These are phyloP conservation scores for Fraxinus ornus DNA, from an alignment of 305 asterid species.

Conservation along the genomic window DNA sequence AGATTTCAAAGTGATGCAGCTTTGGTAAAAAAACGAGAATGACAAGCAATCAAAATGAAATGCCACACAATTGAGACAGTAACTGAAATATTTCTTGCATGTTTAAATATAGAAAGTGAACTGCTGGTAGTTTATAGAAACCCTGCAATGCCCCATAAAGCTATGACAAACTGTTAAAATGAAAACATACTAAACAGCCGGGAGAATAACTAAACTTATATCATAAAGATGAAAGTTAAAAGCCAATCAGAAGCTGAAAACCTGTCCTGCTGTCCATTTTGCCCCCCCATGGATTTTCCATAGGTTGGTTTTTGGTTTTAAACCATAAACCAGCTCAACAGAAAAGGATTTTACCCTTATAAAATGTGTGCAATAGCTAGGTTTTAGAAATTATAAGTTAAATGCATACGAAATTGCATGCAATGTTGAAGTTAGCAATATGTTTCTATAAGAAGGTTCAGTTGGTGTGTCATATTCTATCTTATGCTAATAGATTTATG, in stretches of 20 bases:
- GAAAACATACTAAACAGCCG: neutral
- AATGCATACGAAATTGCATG: conserved; percentile 3
- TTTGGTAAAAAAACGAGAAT: neutral
- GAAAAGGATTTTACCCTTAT: neutral
- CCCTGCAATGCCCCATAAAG: neutral
- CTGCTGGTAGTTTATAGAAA: neutral
- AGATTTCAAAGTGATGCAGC: conserved; percentile 23
- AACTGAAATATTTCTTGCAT: neutral
- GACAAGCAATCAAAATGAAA: neutral
- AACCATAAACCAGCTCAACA: neutral
- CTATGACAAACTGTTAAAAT: neutral
- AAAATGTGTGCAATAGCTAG: conserved; percentile 14
- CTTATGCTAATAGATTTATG: neutral
- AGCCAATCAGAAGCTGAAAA: conserved; percentile 15
- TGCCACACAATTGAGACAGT: neutral
- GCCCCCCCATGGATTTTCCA: conserved; percentile 7
- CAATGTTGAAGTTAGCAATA: neutral
- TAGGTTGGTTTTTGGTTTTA: conserved; percentile 1
- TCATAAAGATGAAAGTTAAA: neutral
- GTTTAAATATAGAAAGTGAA: neutral
- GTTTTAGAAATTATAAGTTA: neutral
- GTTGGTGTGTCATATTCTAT: neutral
- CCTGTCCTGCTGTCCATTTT: conserved; percentile 5
- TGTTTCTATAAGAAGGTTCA: conserved; percentile 1
- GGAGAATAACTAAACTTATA: neutral